phyloP scores from a whole-genome alignment of 2,329 filamentous ascomycete species.

The Hymenoscyphus salicellus region DNA sequence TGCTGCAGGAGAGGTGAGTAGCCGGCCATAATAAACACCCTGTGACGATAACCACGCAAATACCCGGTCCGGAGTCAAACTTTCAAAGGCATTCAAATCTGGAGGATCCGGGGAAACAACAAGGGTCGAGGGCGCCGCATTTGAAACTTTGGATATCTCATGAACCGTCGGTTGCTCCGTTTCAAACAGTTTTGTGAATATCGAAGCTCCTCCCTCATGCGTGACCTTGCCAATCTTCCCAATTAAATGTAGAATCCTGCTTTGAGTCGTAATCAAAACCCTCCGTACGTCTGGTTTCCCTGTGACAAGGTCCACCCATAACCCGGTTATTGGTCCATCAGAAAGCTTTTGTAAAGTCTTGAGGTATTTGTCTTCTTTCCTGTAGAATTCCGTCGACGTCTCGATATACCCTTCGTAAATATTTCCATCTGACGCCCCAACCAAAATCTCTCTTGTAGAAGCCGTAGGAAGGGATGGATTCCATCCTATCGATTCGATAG shows the following conservation, averaged over 20 bases:
- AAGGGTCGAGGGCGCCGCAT: conserved; percentile 61
- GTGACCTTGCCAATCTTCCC: conserved; percentile 71
- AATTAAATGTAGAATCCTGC: conserved; percentile 73
- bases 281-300: conserved; percentile 68
- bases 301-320: conserved; percentile 75
- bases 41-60: conserved; percentile 91
- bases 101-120: conserved; percentile 73
- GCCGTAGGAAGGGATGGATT: conserved; percentile 89
- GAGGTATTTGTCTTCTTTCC: conserved; percentile 89
- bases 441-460: conserved; percentile 87
- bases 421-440: conserved; percentile 90
- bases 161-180: conserved; percentile 75
- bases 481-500: conserved; percentile 90
- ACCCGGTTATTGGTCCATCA: conserved; percentile 78
- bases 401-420: conserved; percentile 96
- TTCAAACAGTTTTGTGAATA: conserved; percentile 87
- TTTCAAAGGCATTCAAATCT: conserved; percentile 53
- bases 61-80: conserved; percentile 61
- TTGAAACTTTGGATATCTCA: conserved; percentile 62
- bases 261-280: conserved; percentile 76
- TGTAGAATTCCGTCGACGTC: conserved; percentile 89
- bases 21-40: conserved; percentile 81
- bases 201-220: conserved; percentile 75
- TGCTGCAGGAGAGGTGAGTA: conserved; percentile 60
- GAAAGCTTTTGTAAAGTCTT: conserved; percentile 78